Evolutionary conservation across 2,329 filamentous ascomycete genomes (phyloP), one percentile per base, ranked within the genome.

Genomic region (Aspergillus sp.): DNA sequence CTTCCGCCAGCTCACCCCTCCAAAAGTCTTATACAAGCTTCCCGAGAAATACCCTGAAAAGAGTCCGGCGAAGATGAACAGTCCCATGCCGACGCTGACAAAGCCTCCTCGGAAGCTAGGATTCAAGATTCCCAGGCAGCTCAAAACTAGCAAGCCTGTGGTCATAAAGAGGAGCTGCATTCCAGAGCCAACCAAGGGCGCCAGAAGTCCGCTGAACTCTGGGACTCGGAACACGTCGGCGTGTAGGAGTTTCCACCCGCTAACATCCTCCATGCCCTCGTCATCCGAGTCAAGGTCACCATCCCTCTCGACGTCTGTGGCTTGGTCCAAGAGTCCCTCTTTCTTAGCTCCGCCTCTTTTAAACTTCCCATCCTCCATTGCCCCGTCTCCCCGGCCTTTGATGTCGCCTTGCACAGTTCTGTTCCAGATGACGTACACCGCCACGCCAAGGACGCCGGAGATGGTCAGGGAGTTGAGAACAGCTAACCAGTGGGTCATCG

Each of bases 81-180:
- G 83, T 1, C 91, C 91, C 28, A 93, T 83, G 7, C 90, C 92
- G 46, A 95, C 91, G 70, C 90, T 94, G 73, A 95, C 85, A 76
- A 96, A 96, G 0, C 92, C 92, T 61, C 92, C 92, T n/a, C 92
- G 88, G 82, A 93, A 95, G 74, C 90, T 93, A 2, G 92, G 92
- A 71, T 96, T 96, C 59, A 96, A 77, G 3, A 96, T 77, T 5
- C 92, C 92, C 34, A 95, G 77, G 60, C 90, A 91, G 72, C 90
- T 91, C 28, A 94, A 81, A 4, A 89, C 73, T 11, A 94, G 83
- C 4, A 96, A 82, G 1, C 91, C 90, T 45, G 88, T 78, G 1
- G 88, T 85, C 89, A 95, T 93, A 76, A 94, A 93, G 11, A 96
- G 82, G 1, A 96, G 83, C 77, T 97, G 92, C 83, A 91, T 92